These are phyloP conservation scores for Juglanconis sp. DNA, from an alignment of 2,329 filamentous ascomycete species.

Conservation along the genomic window DNA sequence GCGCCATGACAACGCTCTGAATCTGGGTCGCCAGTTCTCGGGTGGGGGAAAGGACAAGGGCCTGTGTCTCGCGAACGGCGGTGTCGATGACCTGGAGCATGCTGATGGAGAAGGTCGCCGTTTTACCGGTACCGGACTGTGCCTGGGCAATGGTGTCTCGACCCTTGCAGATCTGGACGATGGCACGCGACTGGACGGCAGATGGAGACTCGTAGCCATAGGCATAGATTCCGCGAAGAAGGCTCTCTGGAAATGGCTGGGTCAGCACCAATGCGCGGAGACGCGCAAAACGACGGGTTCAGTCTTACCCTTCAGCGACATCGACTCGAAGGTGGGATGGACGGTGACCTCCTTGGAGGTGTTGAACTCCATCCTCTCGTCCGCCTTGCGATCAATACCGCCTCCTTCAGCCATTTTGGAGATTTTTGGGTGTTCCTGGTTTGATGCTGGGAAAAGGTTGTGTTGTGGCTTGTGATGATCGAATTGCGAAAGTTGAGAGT, in stretches of 20 bases:
- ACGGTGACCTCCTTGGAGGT: constrained; percentile 98
- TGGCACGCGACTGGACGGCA: constrained; percentile 94
- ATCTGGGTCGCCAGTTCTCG: constrained; percentile 99
- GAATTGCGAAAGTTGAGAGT: not conserved
- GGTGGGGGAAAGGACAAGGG: constrained; percentile 94
- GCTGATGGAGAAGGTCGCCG: constrained; percentile 98
- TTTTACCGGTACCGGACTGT: constrained; percentile 99
- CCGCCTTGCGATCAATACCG: constrained; percentile 82
- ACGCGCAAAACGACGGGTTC: not conserved
- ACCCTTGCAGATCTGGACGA: constrained; percentile 98
- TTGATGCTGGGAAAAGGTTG: not conserved
- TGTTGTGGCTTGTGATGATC: not conserved
- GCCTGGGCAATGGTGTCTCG: constrained; percentile 98
- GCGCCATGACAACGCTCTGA: constrained; percentile 97
- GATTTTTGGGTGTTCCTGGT: not conserved
- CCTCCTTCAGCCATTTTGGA: constrained; percentile 76
- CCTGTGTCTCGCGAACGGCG: constrained; percentile 94
- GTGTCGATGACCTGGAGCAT: constrained; percentile 98
- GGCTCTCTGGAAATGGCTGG: constrained; percentile 60
- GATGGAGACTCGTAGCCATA: constrained; percentile 99
- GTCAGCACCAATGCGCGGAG: constrained; percentile 12
- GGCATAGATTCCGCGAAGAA: constrained; percentile 94
- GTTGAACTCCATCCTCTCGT: constrained; percentile 96
- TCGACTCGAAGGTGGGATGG: constrained; percentile 88
- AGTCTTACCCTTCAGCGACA: constrained; percentile 79